Evolutionary conservation across 2,329 filamentous ascomycete species (phyloP).

Genomic region (Nakataea oryzae): DNA sequence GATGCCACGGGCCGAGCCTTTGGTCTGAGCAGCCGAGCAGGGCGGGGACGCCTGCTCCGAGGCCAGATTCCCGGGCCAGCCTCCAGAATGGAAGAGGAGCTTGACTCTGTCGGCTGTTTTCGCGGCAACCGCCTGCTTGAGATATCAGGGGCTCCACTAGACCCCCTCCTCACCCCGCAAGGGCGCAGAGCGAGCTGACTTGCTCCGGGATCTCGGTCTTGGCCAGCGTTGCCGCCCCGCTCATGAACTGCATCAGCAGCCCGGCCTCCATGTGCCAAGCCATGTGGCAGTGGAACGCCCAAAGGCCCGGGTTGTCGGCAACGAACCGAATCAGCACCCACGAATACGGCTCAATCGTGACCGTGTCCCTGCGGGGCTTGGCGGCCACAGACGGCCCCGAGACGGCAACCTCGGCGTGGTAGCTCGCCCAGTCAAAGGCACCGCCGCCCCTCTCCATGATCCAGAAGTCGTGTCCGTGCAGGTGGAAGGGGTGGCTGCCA

Average conservation of each 20-base stretch:
- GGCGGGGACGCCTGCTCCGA: neutral
- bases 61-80: neutral
- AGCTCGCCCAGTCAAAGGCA: slow-evolving; percentile 6
- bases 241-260: slow-evolving; percentile 46
- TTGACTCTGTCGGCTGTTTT: too few relatives aligned
- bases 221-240: neutral
- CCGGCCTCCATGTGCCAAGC: slow-evolving; percentile 48
- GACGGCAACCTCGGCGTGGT: slow-evolving; percentile 4
- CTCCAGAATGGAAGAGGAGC: neutral
- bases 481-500: slow-evolving; percentile 38
- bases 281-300: slow-evolving; percentile 50
- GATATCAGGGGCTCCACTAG: neutral
- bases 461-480: slow-evolving; percentile 40
- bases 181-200: neutral
- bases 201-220: neutral
- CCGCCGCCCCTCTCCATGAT: slow-evolving; percentile 5
- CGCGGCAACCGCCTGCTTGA: neutral
- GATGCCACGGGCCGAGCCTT: neutral
- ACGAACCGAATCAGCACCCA: slow-evolving; percentile 35
- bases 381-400: neutral
- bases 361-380: slow-evolving; percentile 1
- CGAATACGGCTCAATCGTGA: slow-evolving; percentile 2
- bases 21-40: neutral
- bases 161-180: neutral
- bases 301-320: slow-evolving; percentile 46